Percentiles rank a stretch among this genome's conserved stretches.
phyloP scores from a whole-genome alignment of 2,329 filamentous ascomycete species.

The Ophiostoma populinum region DNA sequence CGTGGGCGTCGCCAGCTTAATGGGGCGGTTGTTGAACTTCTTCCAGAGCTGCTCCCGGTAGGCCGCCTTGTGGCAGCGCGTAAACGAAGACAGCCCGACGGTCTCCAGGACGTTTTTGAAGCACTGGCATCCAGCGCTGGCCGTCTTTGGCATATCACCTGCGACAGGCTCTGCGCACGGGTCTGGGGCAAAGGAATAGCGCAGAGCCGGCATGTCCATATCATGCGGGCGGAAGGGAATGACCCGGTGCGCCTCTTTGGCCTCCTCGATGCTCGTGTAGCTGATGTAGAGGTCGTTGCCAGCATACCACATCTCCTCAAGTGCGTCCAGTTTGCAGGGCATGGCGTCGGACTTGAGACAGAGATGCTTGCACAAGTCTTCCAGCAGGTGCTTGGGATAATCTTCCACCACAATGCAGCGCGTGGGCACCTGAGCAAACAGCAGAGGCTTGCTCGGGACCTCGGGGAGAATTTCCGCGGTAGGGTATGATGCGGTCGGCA shows the following conservation, averaged over 20 bases:
- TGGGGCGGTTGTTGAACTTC: too few relatives aligned
- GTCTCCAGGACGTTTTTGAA: too few relatives aligned
- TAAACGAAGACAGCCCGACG: too few relatives aligned
- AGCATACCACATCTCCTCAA: conserved; percentile 12
- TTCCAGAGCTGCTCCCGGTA: too few relatives aligned
- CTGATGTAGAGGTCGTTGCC: conserved; percentile 7
- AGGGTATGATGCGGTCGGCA: conserved; percentile 9
- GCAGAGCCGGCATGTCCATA: too few relatives aligned
- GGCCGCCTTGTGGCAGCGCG: too few relatives aligned
- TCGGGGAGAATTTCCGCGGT: neutral
- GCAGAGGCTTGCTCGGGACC: neutral
- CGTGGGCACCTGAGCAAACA: neutral
- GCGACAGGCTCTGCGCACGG: too few relatives aligned
- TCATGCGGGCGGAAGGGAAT: conserved; percentile 4
- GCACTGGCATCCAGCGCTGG: too few relatives aligned
- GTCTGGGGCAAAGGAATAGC: too few relatives aligned
- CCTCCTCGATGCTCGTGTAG: conserved; percentile 9
- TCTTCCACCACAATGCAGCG: conserved; percentile 7
- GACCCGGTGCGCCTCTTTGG: conserved; percentile 4
- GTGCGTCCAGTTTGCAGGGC: neutral
- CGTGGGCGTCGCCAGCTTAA: too few relatives aligned
- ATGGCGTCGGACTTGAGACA: neutral
- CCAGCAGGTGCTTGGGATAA: conserved; percentile 7
- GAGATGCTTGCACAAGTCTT: conserved; percentile 9
- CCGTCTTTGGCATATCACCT: too few relatives aligned